Evolutionary conservation across 148 eudicot genomes (phyloP).

Genomic region (Amaranthus cruentus): DNA sequence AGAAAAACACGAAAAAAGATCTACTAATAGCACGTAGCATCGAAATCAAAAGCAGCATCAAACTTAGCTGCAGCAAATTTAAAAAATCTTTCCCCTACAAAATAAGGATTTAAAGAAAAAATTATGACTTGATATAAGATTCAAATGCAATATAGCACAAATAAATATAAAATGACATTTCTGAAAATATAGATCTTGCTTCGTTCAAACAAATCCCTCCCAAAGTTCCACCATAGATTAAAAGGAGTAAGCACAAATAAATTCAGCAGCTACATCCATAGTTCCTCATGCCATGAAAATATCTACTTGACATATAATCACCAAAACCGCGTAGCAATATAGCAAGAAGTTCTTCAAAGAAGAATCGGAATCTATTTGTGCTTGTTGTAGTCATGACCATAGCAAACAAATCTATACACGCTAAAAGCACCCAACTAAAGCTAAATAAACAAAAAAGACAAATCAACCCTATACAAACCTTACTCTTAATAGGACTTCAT

Average conservation of each 20-base stretch:
- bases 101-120: not conserved
- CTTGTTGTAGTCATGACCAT: not conserved
- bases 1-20: not conserved
- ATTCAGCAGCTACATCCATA: not conserved
- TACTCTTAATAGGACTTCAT: not conserved
- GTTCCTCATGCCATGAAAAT: not conserved
- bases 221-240: not conserved
- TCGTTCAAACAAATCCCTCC: not conserved
- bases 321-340: not conserved
- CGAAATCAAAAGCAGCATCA: not conserved
- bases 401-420: too few species aligned
- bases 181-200: not conserved
- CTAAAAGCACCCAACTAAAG: too few species aligned
- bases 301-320: not conserved
- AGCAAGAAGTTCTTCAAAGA: not conserved
- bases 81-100: not conserved
- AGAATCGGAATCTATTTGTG: not conserved
- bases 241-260: not conserved
- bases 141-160: not conserved
- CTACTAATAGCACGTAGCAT: not conserved
- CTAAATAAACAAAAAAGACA: not conserved
- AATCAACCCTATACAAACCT: not conserved
- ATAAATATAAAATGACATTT: not conserved
- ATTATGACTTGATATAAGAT: not conserved
- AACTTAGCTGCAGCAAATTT: not conserved